Evolutionary conservation across 805 yeast species (phyloP), one percentile per base, ranked within the genome.

Genomic region (Cyberlindnera saturnus): DNA sequence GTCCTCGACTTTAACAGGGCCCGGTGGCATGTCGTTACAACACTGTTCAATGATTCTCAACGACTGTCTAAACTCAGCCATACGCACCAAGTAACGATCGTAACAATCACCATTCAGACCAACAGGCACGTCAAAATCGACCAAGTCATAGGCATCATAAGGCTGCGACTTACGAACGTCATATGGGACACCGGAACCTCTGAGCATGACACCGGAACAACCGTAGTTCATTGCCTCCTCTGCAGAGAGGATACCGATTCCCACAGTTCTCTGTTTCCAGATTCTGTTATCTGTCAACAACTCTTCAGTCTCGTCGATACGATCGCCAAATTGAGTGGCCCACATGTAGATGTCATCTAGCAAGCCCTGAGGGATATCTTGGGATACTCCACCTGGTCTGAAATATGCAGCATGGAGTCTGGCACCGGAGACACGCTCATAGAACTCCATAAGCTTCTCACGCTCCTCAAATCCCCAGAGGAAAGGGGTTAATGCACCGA

Each of bases 271-370:
- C 62, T 82, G 84, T 68, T 82, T 83, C 96, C 96, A 87, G 65
- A 87, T 87, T 69, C 96, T 82, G 69, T 87, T 87, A 61, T 86
- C 95, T 39, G 96, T 86, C 51, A 83, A 74, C 69, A 87, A 75
- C 67, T 87, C 96, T 70, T 87, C 96, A 50, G 85, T 81, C 67
- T 87, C 96, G 64, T 87, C 96, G 53, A 87, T 68, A 70, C 96
- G 79, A 70, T 87, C 96, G 62, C 95, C 96, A 55, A 87, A 87
- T 71, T 87, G 96, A 19, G 96, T 87, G 44, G 95, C 95, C 96
- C 96, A 87, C 91, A 86, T 86, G 67, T 85, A 87, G 52, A 87
- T 87, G 63, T 87, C 96, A 65, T 87, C 96, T 56, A 87, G 75
- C 59, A 87, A 64, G 41, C 96, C 96, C 34, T 78, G 82, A 20